These are phyloP conservation scores for Vaccinium vitisidaea DNA, from an alignment of 148 eudicot genomes.

Conservation along the genomic window DNA sequence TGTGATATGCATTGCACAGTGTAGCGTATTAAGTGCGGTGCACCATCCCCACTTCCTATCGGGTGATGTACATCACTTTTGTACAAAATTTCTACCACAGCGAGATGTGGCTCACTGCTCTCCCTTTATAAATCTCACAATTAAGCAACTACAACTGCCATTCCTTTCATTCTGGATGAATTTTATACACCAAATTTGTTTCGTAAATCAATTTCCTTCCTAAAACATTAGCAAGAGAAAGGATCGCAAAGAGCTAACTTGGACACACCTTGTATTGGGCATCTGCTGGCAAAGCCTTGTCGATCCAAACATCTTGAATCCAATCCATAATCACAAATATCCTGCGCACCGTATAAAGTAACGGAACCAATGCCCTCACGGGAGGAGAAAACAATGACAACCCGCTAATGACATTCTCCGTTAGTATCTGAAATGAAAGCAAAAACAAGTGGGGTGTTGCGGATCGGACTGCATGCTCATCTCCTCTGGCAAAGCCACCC, in stretches of 20 bases:
- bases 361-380: constrained; percentile 78
- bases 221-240: neutral
- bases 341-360: constrained; percentile 76
- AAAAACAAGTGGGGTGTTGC: constrained; percentile 89
- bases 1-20: no score
- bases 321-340: constrained; percentile 71
- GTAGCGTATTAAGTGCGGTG: no score
- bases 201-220: no score
- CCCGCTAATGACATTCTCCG: constrained; percentile 76
- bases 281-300: constrained; percentile 55
- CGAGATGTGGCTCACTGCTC: no score
- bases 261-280: constrained; percentile 51
- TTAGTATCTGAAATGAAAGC: constrained; percentile 76
- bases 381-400: constrained; percentile 82
- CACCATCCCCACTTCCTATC: no score
- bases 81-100: no score
- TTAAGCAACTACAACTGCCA: no score
- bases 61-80: no score
- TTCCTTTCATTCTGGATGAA: no score
- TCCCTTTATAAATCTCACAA: no score
- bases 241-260: neutral
- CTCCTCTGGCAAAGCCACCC: constrained; percentile 89
- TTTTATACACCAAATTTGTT: no score
- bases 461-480: constrained; percentile 77
- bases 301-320: constrained; percentile 71